phyloP scores from a whole-genome alignment of 345 rosid species.

The Cardamine chenopodiifolia region DNA sequence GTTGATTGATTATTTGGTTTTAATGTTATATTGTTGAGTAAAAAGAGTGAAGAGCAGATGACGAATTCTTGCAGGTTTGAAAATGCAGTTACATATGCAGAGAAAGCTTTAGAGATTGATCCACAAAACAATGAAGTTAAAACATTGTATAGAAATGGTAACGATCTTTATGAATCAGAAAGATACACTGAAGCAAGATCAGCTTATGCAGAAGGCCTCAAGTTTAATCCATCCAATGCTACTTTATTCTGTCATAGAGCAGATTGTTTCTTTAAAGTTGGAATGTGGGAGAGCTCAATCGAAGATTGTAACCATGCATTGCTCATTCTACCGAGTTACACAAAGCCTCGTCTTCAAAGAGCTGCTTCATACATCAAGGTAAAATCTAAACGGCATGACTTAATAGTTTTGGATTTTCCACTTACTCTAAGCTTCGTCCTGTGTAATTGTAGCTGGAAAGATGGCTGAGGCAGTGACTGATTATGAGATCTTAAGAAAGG shows the following conservation, averaged over 20 bases:
- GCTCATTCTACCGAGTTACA: conserved; percentile 67
- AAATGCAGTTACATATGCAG: conserved; percentile 74
- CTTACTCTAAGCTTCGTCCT: conserved; percentile 19
- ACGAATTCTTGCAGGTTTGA: conserved; percentile 86
- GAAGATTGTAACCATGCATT: conserved; percentile 84
- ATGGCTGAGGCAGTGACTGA: conserved; percentile 88
- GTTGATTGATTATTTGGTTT: conserved; percentile 15
- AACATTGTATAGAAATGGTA: conserved; percentile 69
- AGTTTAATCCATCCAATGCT: conserved; percentile 78
- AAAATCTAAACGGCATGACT: conserved; percentile 6
- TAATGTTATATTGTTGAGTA: conserved; percentile 18
- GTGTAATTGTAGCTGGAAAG: conserved; percentile 63
- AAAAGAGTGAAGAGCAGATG: conserved; percentile 46
- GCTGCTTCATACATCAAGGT: conserved; percentile 93
- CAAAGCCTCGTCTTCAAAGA: conserved; percentile 79
- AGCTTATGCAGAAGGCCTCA: conserved; percentile 92
- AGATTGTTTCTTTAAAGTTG: conserved; percentile 90
- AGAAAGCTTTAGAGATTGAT: conserved; percentile 78
- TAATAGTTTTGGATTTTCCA: conserved; percentile 22
- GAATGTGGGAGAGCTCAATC: conserved; percentile 78
- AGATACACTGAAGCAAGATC: conserved; percentile 92
- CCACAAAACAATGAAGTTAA: conserved; percentile 68
- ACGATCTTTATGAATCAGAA: conserved; percentile 91
- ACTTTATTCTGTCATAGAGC: conserved; percentile 83
- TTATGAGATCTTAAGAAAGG: conserved; percentile 79